phyloP scores from a whole-genome alignment of 179 eudicot genomes.

The Actinidia arguta region DNA sequence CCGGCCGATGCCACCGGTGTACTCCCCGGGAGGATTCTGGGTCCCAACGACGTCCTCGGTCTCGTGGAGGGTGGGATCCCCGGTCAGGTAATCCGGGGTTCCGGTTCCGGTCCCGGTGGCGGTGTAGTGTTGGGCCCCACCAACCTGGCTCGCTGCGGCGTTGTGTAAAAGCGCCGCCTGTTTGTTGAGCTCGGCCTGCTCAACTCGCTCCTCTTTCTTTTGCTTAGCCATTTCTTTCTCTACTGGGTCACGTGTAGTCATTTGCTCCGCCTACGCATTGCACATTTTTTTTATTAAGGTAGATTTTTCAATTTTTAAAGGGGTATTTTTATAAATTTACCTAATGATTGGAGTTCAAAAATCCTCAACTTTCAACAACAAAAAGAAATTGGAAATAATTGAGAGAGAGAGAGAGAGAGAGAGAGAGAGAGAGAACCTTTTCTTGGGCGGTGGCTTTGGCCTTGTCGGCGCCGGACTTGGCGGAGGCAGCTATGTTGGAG shows the following conservation, averaged over 20 bases:
- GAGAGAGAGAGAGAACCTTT: not conserved
- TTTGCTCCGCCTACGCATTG: constrained; percentile 43
- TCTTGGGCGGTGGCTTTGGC: constrained; percentile 13
- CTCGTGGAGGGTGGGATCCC: not conserved
- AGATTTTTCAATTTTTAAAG: no score
- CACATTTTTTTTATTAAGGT: no score
- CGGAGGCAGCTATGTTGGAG: not conserved
- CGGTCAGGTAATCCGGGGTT: not conserved
- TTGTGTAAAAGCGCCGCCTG: constrained; percentile 47
- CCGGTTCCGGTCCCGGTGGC: not conserved
- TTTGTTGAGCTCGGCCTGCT: constrained; percentile 58
- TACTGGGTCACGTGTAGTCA: constrained; percentile 45
- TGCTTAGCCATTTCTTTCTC: constrained; percentile 57
- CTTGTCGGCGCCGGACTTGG: constrained; percentile 14
- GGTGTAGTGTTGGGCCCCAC: constrained; percentile 20
- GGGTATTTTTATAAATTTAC: no score
- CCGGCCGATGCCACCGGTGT: not conserved
- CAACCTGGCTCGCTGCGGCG: constrained; percentile 41
- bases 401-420: no score
- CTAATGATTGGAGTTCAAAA: no score
- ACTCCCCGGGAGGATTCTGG: not conserved
- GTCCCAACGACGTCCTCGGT: not conserved
- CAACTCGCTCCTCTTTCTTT: constrained; percentile 49
- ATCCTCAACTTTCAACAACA: no score
- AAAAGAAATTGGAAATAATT: no score